phyloP scores from a whole-genome alignment of 257 asterid species.

The Solanum acaule region DNA sequence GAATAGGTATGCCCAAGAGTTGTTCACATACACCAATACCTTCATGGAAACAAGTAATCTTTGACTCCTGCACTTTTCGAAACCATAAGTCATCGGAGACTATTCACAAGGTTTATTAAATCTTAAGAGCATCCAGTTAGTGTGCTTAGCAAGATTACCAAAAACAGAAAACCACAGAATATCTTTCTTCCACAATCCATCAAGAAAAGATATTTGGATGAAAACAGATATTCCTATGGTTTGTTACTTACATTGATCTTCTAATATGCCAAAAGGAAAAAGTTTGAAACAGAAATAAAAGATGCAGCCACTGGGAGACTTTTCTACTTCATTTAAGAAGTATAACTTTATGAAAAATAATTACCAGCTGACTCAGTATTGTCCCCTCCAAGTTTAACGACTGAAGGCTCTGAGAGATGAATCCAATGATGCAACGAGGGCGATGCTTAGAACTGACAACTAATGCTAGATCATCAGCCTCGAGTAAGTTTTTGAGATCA shows the following conservation, averaged over 20 bases:
- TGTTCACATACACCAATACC: constrained; percentile 82
- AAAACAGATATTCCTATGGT: no score
- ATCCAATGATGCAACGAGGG: constrained; percentile 81
- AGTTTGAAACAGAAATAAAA: background rate
- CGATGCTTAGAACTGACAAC: constrained; percentile 72
- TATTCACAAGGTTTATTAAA: background rate
- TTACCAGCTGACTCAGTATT: constrained; percentile 66
- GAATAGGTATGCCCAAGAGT: constrained; percentile 79
- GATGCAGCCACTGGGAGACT: background rate
- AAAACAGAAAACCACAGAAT: no score
- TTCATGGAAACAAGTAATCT: constrained; percentile 75
- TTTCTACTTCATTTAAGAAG: background rate
- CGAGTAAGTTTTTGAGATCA: constrained; percentile 63
- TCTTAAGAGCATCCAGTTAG: background rate
- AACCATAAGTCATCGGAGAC: background rate
- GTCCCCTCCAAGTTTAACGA: constrained; percentile 56
- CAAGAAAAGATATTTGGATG: no score
- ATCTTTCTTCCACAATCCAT: no score
- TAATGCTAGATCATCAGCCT: constrained; percentile 62
- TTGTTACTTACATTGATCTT: background rate
- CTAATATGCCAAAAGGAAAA: background rate
- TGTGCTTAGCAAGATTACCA: no score
- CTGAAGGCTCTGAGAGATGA: constrained; percentile 82
- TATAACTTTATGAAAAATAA: background rate
- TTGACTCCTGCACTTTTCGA: constrained; percentile 54